A percentile compares a stretch with the other conserved stretches of the same genome.
These are phyloP conservation scores for Botrytis squamosa DNA, from an alignment of 2,329 filamentous ascomycete species.

Conservation along the genomic window DNA sequence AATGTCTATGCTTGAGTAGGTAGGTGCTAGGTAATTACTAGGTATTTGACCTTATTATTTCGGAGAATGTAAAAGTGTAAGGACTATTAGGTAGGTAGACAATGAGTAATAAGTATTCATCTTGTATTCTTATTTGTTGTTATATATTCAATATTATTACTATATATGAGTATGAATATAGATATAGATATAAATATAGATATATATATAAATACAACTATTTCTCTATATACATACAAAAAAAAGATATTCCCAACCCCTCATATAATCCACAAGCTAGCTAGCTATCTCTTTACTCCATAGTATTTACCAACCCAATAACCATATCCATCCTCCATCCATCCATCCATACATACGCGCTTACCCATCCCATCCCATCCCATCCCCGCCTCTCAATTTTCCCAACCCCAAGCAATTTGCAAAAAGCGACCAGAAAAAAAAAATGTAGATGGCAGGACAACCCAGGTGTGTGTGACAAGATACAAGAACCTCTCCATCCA, in stretches of 20 bases:
- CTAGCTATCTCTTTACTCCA: neutral
- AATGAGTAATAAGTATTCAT: neutral
- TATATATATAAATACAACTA: no score
- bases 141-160: neutral
- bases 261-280: neutral
- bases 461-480: neutral
- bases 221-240: neutral
- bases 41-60: no score
- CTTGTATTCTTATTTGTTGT: neutral
- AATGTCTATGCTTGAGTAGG: neutral
- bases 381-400: conserved; percentile 14
- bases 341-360: neutral
- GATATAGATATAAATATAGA: no score
- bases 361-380: neutral
- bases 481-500: conserved; percentile 16
- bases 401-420: neutral
- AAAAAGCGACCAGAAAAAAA: conserved; percentile 5
- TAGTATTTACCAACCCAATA: neutral
- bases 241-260: neutral
- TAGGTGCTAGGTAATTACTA: neutral
- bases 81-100: no score
- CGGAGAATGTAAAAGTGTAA: no score
- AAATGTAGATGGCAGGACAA: conserved; percentile 29
- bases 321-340: neutral
- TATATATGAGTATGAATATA: no score